Evolutionary conservation across 2,329 filamentous ascomycete species (phyloP).

Genomic region (Neopestalotiopsis clavispora): DNA sequence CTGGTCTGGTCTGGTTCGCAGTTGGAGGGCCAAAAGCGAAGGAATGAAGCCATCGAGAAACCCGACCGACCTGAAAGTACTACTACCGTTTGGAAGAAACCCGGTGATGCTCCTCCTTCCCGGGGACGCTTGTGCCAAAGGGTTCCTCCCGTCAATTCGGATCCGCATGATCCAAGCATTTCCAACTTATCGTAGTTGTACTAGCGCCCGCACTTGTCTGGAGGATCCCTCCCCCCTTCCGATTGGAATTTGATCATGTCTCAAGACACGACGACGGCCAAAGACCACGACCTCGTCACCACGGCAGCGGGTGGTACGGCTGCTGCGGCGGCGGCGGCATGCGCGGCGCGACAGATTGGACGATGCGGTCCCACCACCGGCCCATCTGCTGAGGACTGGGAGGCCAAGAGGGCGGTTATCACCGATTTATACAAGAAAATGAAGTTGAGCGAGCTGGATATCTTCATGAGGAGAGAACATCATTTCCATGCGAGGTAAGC

Average conservation of each 20-base stretch:
- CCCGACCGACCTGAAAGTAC: neutral
- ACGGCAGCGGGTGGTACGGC: neutral
- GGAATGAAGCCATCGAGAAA: neutral
- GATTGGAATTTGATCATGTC: neutral
- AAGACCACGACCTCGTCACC: neutral
- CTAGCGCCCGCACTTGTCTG: no score
- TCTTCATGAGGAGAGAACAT: conserved; percentile 11
- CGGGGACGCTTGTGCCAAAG: neutral
- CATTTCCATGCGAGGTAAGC: conserved; percentile 12
- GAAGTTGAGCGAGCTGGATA: neutral
- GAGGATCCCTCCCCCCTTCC: no score
- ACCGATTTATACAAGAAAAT: conserved; percentile 12
- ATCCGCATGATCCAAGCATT: no score
- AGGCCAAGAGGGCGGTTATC: neutral
- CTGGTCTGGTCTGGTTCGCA: no score
- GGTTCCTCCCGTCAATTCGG: no score
- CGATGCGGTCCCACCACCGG: conserved; percentile 11
- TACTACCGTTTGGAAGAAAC: neutral
- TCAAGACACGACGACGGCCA: neutral
- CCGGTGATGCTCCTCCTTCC: neutral
- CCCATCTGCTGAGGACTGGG: conserved; percentile 13
- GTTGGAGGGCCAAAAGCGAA: neutral
- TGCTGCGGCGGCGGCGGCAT: neutral
- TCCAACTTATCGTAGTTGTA: no score
- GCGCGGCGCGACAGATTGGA: neutral